Evolutionary conservation across 1,139 yeast genomes (phyloP).

Genomic region (Tardiomyces blankii): DNA sequence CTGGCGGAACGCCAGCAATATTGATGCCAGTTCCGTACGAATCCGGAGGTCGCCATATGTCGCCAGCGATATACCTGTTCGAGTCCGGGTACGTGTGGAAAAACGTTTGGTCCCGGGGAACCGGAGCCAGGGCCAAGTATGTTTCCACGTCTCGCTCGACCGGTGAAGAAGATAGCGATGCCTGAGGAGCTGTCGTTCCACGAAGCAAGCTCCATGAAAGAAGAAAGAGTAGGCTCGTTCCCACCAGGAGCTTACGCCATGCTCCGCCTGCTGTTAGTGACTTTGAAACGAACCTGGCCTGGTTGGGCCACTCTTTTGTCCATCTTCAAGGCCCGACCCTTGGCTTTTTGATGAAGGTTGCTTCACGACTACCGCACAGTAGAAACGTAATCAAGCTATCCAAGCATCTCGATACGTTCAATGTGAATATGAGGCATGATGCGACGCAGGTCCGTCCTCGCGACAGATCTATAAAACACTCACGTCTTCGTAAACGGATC

Average conservation of each 20-base stretch:
- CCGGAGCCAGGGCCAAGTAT: background rate
- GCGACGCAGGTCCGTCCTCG: background rate
- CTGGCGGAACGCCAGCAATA: background rate
- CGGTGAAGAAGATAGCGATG: too few species aligned
- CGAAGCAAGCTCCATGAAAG: background rate
- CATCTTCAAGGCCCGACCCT: too few species aligned
- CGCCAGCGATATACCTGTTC: conserved; percentile 19
- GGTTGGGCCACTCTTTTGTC: too few species aligned
- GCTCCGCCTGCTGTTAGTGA: background rate
- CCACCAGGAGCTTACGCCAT: background rate
- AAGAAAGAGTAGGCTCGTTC: background rate
- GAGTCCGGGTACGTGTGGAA: conserved; percentile 20
- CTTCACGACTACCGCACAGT: too few species aligned
- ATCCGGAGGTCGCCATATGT: conserved; percentile 22
- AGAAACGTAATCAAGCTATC: too few species aligned
- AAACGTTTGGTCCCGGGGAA: conserved; percentile 15
- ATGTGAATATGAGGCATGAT: too few species aligned
- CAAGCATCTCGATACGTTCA: too few species aligned
- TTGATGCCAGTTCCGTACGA: conserved; percentile 1
- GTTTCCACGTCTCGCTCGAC: too few species aligned
- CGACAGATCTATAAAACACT: background rate
- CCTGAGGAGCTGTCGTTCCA: background rate
- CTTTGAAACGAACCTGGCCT: too few species aligned
- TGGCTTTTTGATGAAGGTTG: too few species aligned
- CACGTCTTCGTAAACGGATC: too few species aligned